These are phyloP conservation scores for Fusarium nodosum DNA, from an alignment of 2,329 filamentous ascomycete genomes.

Conservation along the genomic window DNA sequence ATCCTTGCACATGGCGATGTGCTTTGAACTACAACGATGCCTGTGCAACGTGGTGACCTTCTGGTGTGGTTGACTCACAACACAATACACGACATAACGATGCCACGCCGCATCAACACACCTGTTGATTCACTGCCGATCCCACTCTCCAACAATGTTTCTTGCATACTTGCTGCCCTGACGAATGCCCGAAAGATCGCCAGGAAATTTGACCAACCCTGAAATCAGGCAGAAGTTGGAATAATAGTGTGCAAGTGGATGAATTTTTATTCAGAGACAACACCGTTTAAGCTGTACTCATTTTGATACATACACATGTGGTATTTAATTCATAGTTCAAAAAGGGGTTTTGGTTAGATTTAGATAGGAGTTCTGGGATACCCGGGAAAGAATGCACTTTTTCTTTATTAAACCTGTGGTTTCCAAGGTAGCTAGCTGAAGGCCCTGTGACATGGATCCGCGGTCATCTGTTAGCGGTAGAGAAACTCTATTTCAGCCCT, in stretches of 20 bases:
- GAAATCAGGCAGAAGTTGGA: neutral
- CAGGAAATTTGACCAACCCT: neutral
- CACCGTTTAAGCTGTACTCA: neutral
- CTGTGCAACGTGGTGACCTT: slow-evolving; percentile 3
- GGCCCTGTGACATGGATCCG: slow-evolving; percentile 2
- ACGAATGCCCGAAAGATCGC: neutral
- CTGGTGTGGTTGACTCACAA: slow-evolving; percentile 6
- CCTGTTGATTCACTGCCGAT: neutral
- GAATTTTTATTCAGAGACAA: neutral
- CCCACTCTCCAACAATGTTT: slow-evolving; percentile 1
- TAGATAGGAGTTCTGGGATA: slow-evolving; percentile 44
- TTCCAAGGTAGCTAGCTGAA: neutral
- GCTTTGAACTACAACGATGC: neutral
- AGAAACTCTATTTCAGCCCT: slow-evolving; percentile 1
- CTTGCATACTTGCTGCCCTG: neutral
- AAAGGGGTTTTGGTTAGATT: slow-evolving; percentile 29
- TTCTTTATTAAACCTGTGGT: neutral
- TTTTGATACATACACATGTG: neutral
- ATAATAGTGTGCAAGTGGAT: neutral
- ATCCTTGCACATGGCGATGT: slow-evolving; percentile 1
- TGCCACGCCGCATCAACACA: neutral
- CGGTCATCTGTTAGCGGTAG: slow-evolving; percentile 5
- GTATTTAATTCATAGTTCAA: neutral
- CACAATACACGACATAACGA: neutral
- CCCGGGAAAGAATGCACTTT: slow-evolving; percentile 32